phyloP scores from a whole-genome alignment of 2,329 filamentous ascomycete species.

The Curvularia sp. region DNA sequence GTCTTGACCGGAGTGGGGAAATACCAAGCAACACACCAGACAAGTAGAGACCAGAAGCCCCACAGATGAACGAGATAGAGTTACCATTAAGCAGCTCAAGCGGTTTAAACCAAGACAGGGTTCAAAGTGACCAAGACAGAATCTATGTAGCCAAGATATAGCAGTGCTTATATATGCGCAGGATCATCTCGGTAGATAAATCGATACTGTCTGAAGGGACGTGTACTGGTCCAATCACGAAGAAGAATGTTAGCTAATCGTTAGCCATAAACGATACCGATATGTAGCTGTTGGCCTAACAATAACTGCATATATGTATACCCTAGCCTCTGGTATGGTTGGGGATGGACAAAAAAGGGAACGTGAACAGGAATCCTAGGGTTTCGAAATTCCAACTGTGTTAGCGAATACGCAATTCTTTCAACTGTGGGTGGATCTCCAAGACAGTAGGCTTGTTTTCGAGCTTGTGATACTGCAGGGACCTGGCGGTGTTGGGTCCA shows the following conservation, averaged over 20 bases:
- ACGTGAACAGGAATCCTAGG: slow-evolving; percentile 13
- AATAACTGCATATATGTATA: slow-evolving; percentile 16
- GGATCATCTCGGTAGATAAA: slow-evolving; percentile 4
- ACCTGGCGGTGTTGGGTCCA: background rate
- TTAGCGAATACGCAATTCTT: background rate
- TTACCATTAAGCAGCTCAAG: slow-evolving; percentile 54
- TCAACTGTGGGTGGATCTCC: background rate
- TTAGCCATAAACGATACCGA: slow-evolving; percentile 19
- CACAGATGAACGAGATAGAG: slow-evolving; percentile 52
- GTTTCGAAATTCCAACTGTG: slow-evolving; percentile 14
- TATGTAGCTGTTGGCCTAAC: slow-evolving; percentile 17
- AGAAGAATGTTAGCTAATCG: slow-evolving; percentile 21
- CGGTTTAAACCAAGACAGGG: background rate
- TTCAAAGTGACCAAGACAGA: slow-evolving; percentile 36
- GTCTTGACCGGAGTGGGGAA: no score
- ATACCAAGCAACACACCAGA: background rate
- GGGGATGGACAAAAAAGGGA: slow-evolving; percentile 19
- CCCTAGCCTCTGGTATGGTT: slow-evolving; percentile 21
- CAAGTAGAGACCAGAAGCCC: slow-evolving; percentile 51
- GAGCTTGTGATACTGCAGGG: background rate
- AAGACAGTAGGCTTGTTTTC: slow-evolving; percentile 4
- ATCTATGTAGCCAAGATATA: slow-evolving; percentile 58
- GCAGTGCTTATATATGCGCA: slow-evolving; percentile 38
- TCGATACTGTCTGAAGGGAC: background rate
- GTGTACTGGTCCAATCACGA: slow-evolving; percentile 16